These are phyloP conservation scores for Elongisporangium prolatum DNA, from an alignment of 352 stramenopile genomes.

Conservation along the genomic window DNA sequence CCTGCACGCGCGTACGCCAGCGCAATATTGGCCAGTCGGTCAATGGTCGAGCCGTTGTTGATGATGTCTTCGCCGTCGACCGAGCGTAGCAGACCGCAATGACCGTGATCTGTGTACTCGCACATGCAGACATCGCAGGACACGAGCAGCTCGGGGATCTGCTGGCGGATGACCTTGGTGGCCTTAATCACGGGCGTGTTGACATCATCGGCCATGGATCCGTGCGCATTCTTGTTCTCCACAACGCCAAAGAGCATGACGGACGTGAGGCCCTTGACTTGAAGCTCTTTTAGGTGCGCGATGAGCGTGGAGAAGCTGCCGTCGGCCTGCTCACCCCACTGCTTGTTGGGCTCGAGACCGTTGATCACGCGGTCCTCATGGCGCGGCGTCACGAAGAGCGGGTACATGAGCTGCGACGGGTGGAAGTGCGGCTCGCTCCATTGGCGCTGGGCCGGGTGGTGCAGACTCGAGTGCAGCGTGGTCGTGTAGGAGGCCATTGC, in stretches of 20 bases:
- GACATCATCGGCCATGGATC: conserved; percentile 67
- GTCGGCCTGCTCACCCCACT: conserved; percentile 73
- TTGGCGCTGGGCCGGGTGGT: conserved; percentile 72
- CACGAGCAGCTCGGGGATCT: conserved; percentile 74
- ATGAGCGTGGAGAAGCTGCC: conserved; percentile 71
- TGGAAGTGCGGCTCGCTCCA: conserved; percentile 88
- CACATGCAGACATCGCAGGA: conserved; percentile 89
- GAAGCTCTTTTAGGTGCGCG: conserved; percentile 57
- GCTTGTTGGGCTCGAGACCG: conserved; percentile 78
- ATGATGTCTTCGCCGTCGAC: conserved; percentile 95
- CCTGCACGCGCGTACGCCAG: conserved; percentile 95
- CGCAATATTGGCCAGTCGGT: conserved; percentile 94
- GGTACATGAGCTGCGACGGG: conserved; percentile 87
- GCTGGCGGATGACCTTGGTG: conserved; percentile 52
- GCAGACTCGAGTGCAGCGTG: conserved; percentile 72
- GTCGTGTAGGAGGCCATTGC: conserved; percentile 9
- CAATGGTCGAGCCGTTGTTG: conserved; percentile 95
- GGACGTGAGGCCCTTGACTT: conserved; percentile 69
- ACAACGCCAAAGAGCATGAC: conserved; percentile 90
- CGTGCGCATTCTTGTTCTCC: conserved; percentile 72
- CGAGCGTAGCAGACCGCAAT: conserved; percentile 73
- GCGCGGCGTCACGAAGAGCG: conserved; percentile 83
- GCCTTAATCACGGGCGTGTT: conserved; percentile 77
- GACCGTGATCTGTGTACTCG: conserved; percentile 88
- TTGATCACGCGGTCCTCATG: conserved; percentile 65